Evolutionary conservation across 2,329 filamentous ascomycete species (phyloP).

Genomic region (Diplodia seriata): DNA sequence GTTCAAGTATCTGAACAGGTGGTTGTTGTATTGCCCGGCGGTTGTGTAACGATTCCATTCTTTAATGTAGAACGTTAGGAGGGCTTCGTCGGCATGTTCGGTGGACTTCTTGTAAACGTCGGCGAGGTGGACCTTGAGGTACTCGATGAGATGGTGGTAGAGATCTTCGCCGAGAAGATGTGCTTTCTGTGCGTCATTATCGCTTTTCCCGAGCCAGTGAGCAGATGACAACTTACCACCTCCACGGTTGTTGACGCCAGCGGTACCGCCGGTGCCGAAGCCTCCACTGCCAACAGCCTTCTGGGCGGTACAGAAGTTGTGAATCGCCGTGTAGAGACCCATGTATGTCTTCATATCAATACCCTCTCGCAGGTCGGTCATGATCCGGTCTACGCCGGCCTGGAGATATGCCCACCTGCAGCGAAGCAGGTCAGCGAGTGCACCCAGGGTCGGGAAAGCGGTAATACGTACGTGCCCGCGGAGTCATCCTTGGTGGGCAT

Average conservation of each 20-base stretch:
- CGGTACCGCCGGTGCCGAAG: slow-evolving; percentile 39
- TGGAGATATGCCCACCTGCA: slow-evolving; percentile 88
- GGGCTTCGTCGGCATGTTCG: slow-evolving; percentile 84
- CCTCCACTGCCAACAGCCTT: slow-evolving; percentile 75
- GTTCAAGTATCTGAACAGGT: slow-evolving; percentile 94
- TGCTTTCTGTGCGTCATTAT: slow-evolving; percentile 60
- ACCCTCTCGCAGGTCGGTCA: slow-evolving; percentile 88
- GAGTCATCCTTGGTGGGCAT: slow-evolving; percentile 65
- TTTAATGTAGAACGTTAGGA: slow-evolving; percentile 91
- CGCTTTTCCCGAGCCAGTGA: not conserved
- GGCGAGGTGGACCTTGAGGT: slow-evolving; percentile 79
- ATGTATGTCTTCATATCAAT: slow-evolving; percentile 98
- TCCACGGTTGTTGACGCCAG: slow-evolving; percentile 68
- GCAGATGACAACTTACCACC: slow-evolving; percentile 54
- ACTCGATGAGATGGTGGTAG: slow-evolving; percentile 88
- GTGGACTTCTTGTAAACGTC: slow-evolving; percentile 74
- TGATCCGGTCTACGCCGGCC: slow-evolving; percentile 86
- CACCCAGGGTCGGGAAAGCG: not conserved
- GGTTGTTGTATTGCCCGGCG: slow-evolving; percentile 96
- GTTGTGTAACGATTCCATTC: slow-evolving; percentile 97
- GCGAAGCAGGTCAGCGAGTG: slow-evolving; percentile 10
- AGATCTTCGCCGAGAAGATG: slow-evolving; percentile 95
- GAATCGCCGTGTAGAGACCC: slow-evolving; percentile 95
- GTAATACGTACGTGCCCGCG: slow-evolving; percentile 63
- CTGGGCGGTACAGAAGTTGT: slow-evolving; percentile 99